Evolutionary conservation across 2,329 filamentous ascomycete species (phyloP), one percentile per base, ranked within the genome.

Genomic region (Ramichloridium luteum): DNA sequence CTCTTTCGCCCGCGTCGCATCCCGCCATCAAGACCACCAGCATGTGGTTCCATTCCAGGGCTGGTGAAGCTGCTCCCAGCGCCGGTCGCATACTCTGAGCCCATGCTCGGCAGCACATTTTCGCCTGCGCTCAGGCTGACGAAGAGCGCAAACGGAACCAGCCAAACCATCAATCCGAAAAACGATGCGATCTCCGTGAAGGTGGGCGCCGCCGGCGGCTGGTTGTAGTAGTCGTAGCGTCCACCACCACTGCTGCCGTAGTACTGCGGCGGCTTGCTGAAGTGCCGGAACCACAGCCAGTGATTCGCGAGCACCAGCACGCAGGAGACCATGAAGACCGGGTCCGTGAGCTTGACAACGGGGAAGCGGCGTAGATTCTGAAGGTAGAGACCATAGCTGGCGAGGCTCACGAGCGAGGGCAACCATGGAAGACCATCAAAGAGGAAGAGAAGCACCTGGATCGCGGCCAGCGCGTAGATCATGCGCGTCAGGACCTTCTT

Each of bases 181-280:
- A 90, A 98, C 0, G 83, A 88, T 0, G 90, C 85, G 27, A 96
- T 90, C 61, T 96, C 84, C 12, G 83, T 86, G 56, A 98, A 98
- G 22, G 72, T 78, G 0, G 90, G 90, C 27, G 84, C 67, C 8
- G 61, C 51, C 8, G 20, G 8, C 3, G 61, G 63, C 14, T 43
- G 44, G 13, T 50, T 46, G 34, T 56, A 51, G 31, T 50, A 54
- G 30, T 47, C 48, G 38, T 49, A 56, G 23, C 40, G 30, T 17
- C 42, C 82, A 73, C 52, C 80, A 68, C 32, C 73, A 8, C 8
- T 8, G 20, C 20, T 23, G 20, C 70, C 3, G 68, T 49, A 41
- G 77, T 70, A 34, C 49, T 45, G 28, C 2, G 59, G 57, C 9
- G 69, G 65, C 34, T 67, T 60, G 37, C 80, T 88, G 58, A 98